Evolutionary conservation across 352 stramenopile genomes (phyloP).

Genomic region (Phytophthora cryptogea): DNA sequence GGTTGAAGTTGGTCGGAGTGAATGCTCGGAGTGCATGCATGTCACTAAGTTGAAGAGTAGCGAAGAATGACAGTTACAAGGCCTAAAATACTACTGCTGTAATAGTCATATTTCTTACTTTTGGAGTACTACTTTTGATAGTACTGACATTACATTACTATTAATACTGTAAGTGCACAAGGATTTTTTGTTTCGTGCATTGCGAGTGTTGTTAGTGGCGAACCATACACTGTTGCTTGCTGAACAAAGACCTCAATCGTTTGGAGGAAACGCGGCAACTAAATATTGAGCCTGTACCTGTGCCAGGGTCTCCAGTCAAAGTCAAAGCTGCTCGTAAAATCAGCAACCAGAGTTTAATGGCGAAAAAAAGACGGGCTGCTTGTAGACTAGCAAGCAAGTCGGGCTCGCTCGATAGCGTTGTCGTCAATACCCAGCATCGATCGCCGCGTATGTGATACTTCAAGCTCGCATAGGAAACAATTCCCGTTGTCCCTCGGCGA

Average conservation of each 20-base stretch:
- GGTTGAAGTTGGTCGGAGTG: constrained; percentile 9
- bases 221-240: too few species aligned
- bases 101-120: too few species aligned
- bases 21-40: constrained; percentile 1
- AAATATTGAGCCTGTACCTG: too few species aligned
- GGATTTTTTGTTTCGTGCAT: too few species aligned
- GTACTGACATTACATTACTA: too few species aligned
- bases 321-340: not conserved
- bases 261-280: too few species aligned
- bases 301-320: too few species aligned
- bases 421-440: constrained; percentile 10
- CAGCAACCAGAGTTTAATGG: not conserved
- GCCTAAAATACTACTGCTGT: not conserved
- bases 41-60: constrained; percentile 4
- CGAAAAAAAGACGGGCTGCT: not conserved
- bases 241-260: too few species aligned
- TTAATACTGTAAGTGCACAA: too few species aligned
- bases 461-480: constrained; percentile 4
- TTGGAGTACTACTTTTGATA: too few species aligned
- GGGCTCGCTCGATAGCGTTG: not conserved
- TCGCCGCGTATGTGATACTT: constrained; percentile 12
- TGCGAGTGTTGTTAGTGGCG: too few species aligned
- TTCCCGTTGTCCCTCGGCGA: not conserved
- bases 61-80: not conserved
- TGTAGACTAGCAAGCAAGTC: constrained; percentile 22